Evolutionary conservation across 2,329 filamentous ascomycete species (phyloP).

Genomic region (Neopestalotiopsis rosae): DNA sequence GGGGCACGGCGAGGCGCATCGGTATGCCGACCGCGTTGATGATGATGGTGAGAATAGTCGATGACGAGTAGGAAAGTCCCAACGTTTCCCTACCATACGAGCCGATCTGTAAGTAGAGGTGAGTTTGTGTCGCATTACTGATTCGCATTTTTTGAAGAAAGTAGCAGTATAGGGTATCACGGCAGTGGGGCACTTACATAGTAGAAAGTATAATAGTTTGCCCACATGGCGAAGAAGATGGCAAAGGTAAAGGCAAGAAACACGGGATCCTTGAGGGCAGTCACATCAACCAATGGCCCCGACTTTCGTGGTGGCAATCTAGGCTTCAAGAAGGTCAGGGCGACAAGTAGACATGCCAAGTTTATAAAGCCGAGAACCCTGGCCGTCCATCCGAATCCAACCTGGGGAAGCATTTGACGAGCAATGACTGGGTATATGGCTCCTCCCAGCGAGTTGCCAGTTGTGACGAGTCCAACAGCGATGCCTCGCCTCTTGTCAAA

Average conservation of each 20-base stretch:
- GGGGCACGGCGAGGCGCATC: slow-evolving; percentile 41
- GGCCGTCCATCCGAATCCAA: slow-evolving; percentile 39
- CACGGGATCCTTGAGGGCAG: slow-evolving; percentile 35
- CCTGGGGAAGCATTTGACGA: slow-evolving; percentile 33
- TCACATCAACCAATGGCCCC: slow-evolving; percentile 35
- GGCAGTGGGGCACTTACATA: slow-evolving; percentile 37
- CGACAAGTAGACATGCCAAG: slow-evolving; percentile 82
- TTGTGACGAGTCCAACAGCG: slow-evolving; percentile 63
- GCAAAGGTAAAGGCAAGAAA: slow-evolving; percentile 42
- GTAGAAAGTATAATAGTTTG: slow-evolving; percentile 50
- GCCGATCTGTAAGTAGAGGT: slow-evolving; percentile 30
- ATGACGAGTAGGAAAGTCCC: slow-evolving; percentile 39
- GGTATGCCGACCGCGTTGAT: slow-evolving; percentile 46
- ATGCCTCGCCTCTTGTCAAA: slow-evolving; percentile 61
- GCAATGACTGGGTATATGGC: slow-evolving; percentile 55
- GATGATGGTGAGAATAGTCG: slow-evolving; percentile 43
- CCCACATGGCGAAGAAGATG: slow-evolving; percentile 45
- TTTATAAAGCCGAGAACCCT: slow-evolving; percentile 61
- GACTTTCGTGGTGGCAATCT: slow-evolving; percentile 38
- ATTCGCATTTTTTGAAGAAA: not conserved
- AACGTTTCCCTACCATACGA: slow-evolving; percentile 40
- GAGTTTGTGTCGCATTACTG: slow-evolving; percentile 31
- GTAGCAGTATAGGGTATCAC: not conserved
- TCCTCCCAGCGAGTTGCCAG: slow-evolving; percentile 61
- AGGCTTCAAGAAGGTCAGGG: slow-evolving; percentile 36